A percentile compares a stretch with the other conserved stretches of the same genome.
phyloP scores from a whole-genome alignment of 2,329 filamentous ascomycete genomes.

The Juglanconis oblonga region DNA sequence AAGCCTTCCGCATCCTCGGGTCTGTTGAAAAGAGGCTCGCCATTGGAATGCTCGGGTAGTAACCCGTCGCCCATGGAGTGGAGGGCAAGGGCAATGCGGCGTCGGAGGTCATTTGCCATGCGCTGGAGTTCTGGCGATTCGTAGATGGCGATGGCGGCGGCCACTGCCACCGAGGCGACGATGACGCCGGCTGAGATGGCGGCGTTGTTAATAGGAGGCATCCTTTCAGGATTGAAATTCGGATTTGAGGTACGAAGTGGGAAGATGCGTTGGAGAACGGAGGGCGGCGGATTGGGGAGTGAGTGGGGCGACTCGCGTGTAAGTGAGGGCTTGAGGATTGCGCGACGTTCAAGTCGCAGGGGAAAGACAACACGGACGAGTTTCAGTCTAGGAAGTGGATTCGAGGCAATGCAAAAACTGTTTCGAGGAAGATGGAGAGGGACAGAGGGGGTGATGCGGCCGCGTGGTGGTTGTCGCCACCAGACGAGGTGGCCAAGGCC shows the following conservation, averaged over 20 bases:
- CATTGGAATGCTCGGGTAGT: conserved; percentile 36
- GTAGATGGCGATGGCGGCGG: conserved; percentile 59
- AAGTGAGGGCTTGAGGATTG: conserved; percentile 5
- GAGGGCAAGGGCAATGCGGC: conserved; percentile 58
- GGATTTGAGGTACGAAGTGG: background rate
- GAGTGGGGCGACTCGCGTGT: conserved; percentile 10
- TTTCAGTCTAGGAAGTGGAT: background rate
- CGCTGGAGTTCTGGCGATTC: conserved; percentile 63
- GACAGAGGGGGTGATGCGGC: background rate
- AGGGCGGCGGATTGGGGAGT: conserved; percentile 1
- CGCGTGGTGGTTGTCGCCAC: background rate
- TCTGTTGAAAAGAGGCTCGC: conserved; percentile 59
- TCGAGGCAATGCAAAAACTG: background rate
- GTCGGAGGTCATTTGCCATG: conserved; percentile 58
- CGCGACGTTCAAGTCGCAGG: background rate
- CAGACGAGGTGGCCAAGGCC: background rate
- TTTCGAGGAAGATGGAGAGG: background rate
- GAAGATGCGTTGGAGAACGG: conserved; percentile 4
- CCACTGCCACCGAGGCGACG: conserved; percentile 55
- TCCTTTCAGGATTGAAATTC: conserved; percentile 26
- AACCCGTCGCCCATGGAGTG: conserved; percentile 58
- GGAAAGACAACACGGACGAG: background rate
- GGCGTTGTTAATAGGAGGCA: conserved; percentile 56
- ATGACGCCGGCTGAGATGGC: conserved; percentile 56
- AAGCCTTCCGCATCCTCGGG: conserved; percentile 67